Base-by-base conservation (phyloP, 345 rosid genomes). In the Citropsis articulata region DNA sequence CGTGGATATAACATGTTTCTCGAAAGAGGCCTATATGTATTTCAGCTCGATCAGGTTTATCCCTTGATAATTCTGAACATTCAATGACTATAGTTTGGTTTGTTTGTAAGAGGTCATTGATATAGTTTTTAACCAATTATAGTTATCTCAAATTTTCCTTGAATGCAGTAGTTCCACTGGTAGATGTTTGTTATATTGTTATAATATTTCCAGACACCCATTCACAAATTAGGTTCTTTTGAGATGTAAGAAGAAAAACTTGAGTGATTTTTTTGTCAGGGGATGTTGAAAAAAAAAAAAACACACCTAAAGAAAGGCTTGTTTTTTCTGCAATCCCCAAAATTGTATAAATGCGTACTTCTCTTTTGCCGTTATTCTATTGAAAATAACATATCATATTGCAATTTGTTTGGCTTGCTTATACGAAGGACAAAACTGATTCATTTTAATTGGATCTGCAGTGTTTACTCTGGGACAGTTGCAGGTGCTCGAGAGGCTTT, bases 401-500 rank as follows among this genome's bases (percentile, higher is more conserved):
- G 74, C 70, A 61, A 25, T 67, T 24, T 62, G 73, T 24, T 48
- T 59, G 31, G 67, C 25, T 22, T 2, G 50, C 62, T 45, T 40
- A n/a, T 64, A 1, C 25, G 30, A 18, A 66, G 33, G n/a, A 19
- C 56, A 25, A 55, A 31, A 12, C 69, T 59, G 22, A 66, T 71
- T 28, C 61, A n/a, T 66, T 71, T 53, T 71, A 38, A 75, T 65
- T 79, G 75, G 57, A 81, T 55, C 78, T 61, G 81, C 93, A 94
- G 98, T 6, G 86, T 91, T 76, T 94, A 91, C 82, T 94, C 99
- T 56, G 98, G 98, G 76, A 94, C 99, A n/a, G 97, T 95, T 69
- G 98, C 97, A 16, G 97, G 99, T 24, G 97, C 98, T 84, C 93
- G 97, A 42, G 97, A 95, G 85, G 97, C 97, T 81, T 93, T 92